Conservation (phyloP, 2,329 filamentous ascomycete genomes). For the Cadophora gregata region DNA sequence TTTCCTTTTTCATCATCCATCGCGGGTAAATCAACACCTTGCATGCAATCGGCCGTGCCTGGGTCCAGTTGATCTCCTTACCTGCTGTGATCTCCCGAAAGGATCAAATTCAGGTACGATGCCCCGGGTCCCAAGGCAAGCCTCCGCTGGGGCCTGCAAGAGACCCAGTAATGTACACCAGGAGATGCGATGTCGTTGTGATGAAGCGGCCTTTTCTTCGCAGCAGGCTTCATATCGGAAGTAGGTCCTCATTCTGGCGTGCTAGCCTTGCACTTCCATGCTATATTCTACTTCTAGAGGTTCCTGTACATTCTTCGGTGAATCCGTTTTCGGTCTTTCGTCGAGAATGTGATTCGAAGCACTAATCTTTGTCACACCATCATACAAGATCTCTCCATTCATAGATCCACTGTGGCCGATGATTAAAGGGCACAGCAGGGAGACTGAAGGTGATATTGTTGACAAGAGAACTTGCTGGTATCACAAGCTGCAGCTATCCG, state of each 20-base stretch:
- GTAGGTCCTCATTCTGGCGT: background rate
- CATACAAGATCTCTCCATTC: slow-evolving; percentile 10
- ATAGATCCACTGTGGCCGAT: background rate
- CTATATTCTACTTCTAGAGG: background rate
- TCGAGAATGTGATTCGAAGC: background rate
- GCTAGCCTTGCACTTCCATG: too few relatives aligned
- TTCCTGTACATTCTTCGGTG: background rate
- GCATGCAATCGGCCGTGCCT: background rate
- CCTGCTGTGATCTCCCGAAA: slow-evolving; percentile 17
- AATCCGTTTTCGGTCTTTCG: background rate
- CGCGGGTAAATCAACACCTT: background rate
- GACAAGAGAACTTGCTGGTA: slow-evolving; percentile 10
- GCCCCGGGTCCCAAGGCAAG: slow-evolving; percentile 13
- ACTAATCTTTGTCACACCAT: slow-evolving; percentile 10
- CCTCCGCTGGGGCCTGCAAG: slow-evolving; percentile 5
- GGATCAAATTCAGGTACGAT: slow-evolving; percentile 6
- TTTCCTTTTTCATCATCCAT: background rate
- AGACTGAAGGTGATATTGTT: background rate
- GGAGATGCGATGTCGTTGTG: slow-evolving; percentile 10
- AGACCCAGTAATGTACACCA: slow-evolving; percentile 20
- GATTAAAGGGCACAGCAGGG: background rate
- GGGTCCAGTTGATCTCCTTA: slow-evolving; percentile 3
- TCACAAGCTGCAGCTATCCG: slow-evolving; percentile 31
- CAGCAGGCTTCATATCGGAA: slow-evolving; percentile 14
- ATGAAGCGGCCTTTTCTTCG: slow-evolving; percentile 10